Conservation (phyloP, 2,329 filamentous ascomycete species). For the Elsinoe batatas region DNA sequence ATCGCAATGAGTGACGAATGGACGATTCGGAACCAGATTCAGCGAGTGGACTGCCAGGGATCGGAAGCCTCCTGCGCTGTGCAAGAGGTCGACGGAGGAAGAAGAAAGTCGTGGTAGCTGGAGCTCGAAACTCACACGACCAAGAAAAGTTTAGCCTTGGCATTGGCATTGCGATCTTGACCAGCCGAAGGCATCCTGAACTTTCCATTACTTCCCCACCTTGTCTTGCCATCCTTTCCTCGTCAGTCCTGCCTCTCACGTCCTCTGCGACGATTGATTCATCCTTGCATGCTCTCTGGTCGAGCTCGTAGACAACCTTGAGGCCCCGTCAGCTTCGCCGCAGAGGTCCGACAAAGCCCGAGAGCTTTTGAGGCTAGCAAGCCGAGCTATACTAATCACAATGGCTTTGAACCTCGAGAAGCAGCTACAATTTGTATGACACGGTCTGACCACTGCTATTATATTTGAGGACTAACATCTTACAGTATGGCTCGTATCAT, state of each 20-base stretch:
- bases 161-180: neutral
- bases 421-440: conserved; percentile 69
- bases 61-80: conserved; percentile 7
- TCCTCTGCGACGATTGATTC: neutral
- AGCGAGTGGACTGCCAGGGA: neutral
- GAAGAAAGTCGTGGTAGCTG: neutral
- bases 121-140: neutral
- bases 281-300: no score
- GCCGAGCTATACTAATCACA: neutral
- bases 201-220: neutral
- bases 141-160: conserved; percentile 6
- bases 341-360: neutral
- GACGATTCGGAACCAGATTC: neutral
- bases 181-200: neutral
- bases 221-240: neutral
- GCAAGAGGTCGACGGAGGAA: conserved; percentile 10
- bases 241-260: neutral
- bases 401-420: conserved; percentile 66
- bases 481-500: conserved; percentile 75
- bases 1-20: neutral
- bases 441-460: conserved; percentile 16
- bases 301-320: no score
- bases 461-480: conserved; percentile 14
- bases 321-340: neutral
- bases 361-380: neutral